phyloP scores from a whole-genome alignment of 306 rosid species.

The Alnus glutinosa region DNA sequence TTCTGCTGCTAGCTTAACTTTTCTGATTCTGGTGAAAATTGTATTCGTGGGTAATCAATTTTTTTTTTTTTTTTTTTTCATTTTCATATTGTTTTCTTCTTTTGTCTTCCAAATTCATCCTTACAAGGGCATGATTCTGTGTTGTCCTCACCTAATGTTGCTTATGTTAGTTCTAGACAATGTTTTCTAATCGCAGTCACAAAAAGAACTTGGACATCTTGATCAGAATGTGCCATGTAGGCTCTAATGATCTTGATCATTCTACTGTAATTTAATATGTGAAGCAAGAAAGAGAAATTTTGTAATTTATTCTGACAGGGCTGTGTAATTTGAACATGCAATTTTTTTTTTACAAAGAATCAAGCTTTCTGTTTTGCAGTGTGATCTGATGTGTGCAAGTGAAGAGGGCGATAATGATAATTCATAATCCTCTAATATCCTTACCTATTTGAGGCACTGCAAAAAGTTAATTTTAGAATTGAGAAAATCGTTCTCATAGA shows the following conservation, averaged over 20 bases:
- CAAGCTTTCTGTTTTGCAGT: neutral
- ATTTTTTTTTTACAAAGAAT: neutral
- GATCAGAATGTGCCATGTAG: neutral
- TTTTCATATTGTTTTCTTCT: neutral
- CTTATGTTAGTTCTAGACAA: neutral
- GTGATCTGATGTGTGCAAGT: neutral
- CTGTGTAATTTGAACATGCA: neutral
- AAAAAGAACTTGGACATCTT: neutral
- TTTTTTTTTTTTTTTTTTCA: neutral
- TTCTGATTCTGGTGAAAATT: neutral
- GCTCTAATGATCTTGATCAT: neutral
- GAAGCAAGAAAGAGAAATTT: neutral
- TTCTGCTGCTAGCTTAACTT: neutral
- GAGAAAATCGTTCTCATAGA: neutral
- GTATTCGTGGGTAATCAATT: neutral
- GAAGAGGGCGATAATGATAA: neutral
- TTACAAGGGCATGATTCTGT: neutral
- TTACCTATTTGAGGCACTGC: neutral
- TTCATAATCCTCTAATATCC: neutral
- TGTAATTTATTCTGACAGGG: neutral
- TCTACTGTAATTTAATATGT: neutral
- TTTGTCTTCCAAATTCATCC: neutral
- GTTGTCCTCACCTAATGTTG: neutral
- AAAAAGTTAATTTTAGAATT: neutral
- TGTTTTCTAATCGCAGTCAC: neutral